phyloP scores from a whole-genome alignment of 164 flowering plant species.

The Umbilicus rupestris region DNA sequence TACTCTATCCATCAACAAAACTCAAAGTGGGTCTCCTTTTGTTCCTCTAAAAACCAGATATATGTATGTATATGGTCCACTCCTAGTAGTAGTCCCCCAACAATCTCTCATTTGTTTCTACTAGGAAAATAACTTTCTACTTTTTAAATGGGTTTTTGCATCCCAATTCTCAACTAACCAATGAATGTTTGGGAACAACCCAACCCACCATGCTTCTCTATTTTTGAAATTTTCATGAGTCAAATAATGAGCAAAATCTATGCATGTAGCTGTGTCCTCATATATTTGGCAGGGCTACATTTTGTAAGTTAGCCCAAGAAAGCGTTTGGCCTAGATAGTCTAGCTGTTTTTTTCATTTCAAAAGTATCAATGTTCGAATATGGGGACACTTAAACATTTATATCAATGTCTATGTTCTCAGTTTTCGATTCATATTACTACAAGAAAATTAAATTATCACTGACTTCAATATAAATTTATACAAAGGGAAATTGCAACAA shows the following conservation, averaged over 20 bases:
- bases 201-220: neutral
- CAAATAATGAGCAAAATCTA: neutral
- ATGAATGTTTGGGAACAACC: too few species aligned
- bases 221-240: neutral
- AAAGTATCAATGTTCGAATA: neutral
- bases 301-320: neutral
- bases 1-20: neutral
- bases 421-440: too few species aligned
- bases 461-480: too few species aligned
- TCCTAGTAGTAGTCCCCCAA: neutral
- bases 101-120: too few species aligned
- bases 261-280: neutral
- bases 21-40: neutral
- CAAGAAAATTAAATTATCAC: too few species aligned
- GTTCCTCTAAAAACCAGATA: neutral
- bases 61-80: neutral
- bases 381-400: too few species aligned
- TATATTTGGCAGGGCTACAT: slow-evolving; percentile 1
- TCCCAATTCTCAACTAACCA: too few species aligned
- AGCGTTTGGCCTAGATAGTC: neutral
- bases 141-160: too few species aligned
- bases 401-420: too few species aligned
- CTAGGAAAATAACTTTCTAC: too few species aligned
- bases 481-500: too few species aligned
- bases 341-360: neutral